Percentiles rank a stretch among this genome's conserved stretches.
Conservation (phyloP, 2,329 filamentous ascomycete species). For the Aspergillus piperis region DNA sequence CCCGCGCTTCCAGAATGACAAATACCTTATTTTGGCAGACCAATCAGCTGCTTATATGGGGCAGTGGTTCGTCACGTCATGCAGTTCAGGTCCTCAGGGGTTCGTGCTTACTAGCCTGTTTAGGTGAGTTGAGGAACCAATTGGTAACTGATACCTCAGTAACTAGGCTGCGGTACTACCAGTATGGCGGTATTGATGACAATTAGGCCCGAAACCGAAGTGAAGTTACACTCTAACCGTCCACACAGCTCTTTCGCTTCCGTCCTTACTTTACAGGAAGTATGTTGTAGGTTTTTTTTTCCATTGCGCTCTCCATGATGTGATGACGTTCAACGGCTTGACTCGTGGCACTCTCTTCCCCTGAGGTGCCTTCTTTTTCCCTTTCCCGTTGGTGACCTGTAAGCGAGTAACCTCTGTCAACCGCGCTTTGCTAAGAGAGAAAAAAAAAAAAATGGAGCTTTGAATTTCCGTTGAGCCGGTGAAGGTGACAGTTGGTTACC, state of each 20-base stretch:
- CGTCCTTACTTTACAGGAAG: neutral
- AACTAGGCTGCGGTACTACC: neutral
- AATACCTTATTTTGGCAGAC: slow-evolving; percentile 26
- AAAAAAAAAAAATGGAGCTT: neutral
- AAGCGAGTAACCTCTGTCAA: neutral
- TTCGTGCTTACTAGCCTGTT: slow-evolving; percentile 21
- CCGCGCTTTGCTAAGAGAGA: neutral
- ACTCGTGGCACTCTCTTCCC: neutral
- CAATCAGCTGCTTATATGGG: slow-evolving; percentile 14
- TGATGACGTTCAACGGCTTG: neutral
- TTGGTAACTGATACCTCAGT: neutral
- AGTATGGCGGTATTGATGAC: slow-evolving; percentile 9
- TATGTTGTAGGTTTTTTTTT: no score
- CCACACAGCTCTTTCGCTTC: neutral
- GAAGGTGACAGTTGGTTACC: neutral
- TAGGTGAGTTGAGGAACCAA: neutral
- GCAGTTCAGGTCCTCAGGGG: slow-evolving; percentile 15
- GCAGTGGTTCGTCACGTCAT: slow-evolving; percentile 23
- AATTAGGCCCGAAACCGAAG: slow-evolving; percentile 3
- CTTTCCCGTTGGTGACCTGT: neutral
- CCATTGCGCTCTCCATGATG: neutral
- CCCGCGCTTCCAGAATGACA: slow-evolving; percentile 23
- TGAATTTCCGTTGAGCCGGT: neutral
- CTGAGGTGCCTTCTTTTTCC: neutral
- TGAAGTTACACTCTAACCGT: neutral